Evolutionary conservation across 2,329 filamentous ascomycete species (phyloP).

Genomic region (Mycosphaerelloides madeirae): DNA sequence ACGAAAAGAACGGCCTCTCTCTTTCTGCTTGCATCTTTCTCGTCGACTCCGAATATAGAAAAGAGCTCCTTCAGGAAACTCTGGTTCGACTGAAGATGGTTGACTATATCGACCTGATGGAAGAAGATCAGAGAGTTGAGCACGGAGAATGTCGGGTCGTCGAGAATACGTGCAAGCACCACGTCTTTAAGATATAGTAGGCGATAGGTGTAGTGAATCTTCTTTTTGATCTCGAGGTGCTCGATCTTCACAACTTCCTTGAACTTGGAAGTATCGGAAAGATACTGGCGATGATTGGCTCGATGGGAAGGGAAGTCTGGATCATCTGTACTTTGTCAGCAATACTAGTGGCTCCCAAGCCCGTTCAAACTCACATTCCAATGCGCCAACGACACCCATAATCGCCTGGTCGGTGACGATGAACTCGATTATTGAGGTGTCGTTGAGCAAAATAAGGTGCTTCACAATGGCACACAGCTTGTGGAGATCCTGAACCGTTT

Average conservation of each 20-base stretch:
- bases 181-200: constrained; percentile 97
- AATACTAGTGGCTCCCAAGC: not conserved
- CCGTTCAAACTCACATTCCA: constrained; percentile 62
- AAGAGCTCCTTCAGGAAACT: constrained; percentile 82
- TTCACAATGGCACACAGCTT: constrained; percentile 98
- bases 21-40: constrained; percentile 62
- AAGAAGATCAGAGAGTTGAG: constrained; percentile 98
- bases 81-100: constrained; percentile 80
- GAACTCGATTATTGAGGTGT: constrained; percentile 89
- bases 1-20: constrained; percentile 96
- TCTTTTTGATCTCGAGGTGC: constrained; percentile 72
- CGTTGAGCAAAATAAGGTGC: constrained; percentile 87
- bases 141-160: constrained; percentile 95
- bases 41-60: constrained; percentile 67
- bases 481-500: constrained; percentile 81
- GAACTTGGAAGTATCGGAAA: constrained; percentile 81
- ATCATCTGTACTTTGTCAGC: constrained; percentile 58
- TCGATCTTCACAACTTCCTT: constrained; percentile 95
- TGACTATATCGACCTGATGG: constrained; percentile 96
- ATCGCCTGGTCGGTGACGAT: constrained; percentile 87
- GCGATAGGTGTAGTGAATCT: constrained; percentile 95
- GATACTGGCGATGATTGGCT: constrained; percentile 91
- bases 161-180: constrained; percentile 90
- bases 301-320: constrained; percentile 97
- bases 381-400: constrained; percentile 84